Evolutionary conservation across 1,284 basidiomycete genomes (phyloP), one percentile per base, ranked within the genome.

Genomic region (Jaminaea rosea): DNA sequence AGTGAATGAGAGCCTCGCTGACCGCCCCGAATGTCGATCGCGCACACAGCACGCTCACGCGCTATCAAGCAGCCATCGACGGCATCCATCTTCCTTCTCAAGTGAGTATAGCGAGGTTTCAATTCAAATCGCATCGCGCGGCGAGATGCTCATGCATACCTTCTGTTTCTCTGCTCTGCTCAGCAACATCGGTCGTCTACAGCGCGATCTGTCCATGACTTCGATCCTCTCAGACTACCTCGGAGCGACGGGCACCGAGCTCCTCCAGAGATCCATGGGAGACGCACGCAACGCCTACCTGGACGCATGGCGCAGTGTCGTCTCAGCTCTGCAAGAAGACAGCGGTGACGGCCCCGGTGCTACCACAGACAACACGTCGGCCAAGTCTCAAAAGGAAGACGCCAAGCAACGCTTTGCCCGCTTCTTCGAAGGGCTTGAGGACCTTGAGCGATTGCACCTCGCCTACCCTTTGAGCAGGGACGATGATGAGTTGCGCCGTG

Each of bases 331-430:
- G 19, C 69, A 68, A 60, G 65, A 67, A 21, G 67, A 67, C 11
- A 34, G 17, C 13, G 45, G 11, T 13, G 52, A 23, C 13, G 67
- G 67, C 4, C 60, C 59, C 1, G 58, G 56, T 3, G n/a, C n/a
- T n/a, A n/a, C n/a, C n/a, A n/a, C n/a, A n/a, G n/a, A n/a, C n/a
- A n/a, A n/a, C n/a, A n/a, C n/a, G n/a, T n/a, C n/a, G n/a, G 48
- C 47, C 2, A 65, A 23, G 24, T n/a, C 39, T 11, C 39, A 71
- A 49, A 67, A 65, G 57, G 60, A 61, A 21, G 59, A 62, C 42
- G 60, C 65, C 47, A 71, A 71, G 49, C 68, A 71, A 23, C 52
- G 65, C 9, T 70, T 71, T 32, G 62, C 67, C 21, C 61, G 58
- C 36, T 69, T 69, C 50, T 69, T 63, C 54, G 67, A 69, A 13